These are phyloP conservation scores for Geotrichum restrictum DNA, from an alignment of 1,139 yeast genomes.

Conservation along the genomic window DNA sequence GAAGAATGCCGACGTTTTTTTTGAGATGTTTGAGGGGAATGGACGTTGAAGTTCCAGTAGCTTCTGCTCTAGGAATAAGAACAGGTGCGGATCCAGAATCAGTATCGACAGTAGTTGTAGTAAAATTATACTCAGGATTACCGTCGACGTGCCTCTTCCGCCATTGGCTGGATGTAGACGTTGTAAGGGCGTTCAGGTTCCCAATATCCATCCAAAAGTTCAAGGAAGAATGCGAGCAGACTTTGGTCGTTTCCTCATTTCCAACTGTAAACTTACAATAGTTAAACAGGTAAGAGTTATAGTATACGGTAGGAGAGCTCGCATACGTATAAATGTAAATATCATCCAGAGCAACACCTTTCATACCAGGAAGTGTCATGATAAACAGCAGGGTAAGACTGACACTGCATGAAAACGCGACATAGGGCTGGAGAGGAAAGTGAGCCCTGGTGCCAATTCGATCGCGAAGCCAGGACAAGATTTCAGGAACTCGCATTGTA, in stretches of 20 bases:
- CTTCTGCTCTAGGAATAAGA: not conserved
- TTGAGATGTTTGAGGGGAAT: not conserved
- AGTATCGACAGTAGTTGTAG: not conserved
- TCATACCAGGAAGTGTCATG: conserved; percentile 11
- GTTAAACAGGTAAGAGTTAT: conserved; percentile 10
- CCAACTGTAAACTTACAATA: conserved; percentile 1
- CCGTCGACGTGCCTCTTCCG: not conserved
- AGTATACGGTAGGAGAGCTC: not conserved
- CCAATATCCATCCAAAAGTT: conserved; percentile 1
- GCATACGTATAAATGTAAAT: conserved; percentile 9
- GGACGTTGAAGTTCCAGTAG: not conserved
- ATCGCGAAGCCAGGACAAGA: no score
- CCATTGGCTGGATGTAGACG: no score
- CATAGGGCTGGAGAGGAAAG: conserved; percentile 1
- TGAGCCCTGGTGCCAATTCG: not conserved
- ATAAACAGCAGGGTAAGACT: not conserved
- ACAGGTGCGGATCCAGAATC: not conserved
- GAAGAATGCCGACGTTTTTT: not conserved
- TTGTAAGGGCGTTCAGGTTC: not conserved
- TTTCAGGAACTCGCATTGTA: no score
- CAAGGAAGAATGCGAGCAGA: not conserved
- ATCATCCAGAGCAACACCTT: conserved; percentile 2
- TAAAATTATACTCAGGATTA: not conserved
- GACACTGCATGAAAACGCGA: not conserved
- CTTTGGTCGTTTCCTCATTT: not conserved